Evolutionary conservation across 2,329 filamentous ascomycete genomes (phyloP), one percentile per base, ranked within the genome.

Genomic region (Xylariaceae sp.): DNA sequence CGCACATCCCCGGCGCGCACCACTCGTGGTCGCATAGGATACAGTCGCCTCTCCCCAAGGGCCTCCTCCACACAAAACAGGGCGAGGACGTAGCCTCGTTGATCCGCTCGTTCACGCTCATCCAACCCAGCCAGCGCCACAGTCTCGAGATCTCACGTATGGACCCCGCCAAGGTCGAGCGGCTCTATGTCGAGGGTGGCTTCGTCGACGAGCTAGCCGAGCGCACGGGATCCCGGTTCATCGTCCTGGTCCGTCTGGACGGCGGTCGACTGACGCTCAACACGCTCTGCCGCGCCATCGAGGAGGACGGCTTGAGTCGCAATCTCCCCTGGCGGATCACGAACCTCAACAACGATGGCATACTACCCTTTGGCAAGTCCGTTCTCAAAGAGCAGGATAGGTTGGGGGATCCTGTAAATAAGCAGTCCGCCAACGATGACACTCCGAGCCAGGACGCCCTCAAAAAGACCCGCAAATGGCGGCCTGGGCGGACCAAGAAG

Each of bases 221-320:
- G 41, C 53, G 51, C 46, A 50, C 56, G 58, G 58, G 64, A 11
- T 55, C 64, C 55, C 45, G 39, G 42, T 63, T 63, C 56, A 58
- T 69, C 6, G 73, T 75, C 4, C 64, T 76, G 5, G 56, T 76
- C 11, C 64, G 63, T 31, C 60, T 76, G 11, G 66, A 68, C 26
- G 70, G 68, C 42, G 69, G 70, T 44, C 64, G 67, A 32, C 61
- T 76, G 12, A 67, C 71, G 0, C 56, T 67, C 0, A 61, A 62
- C 1, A 67, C 63, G 26, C 62, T 80, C 40, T 68, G 65, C 43
- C 61, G 58, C 31, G 70, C 73, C 39, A 70, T 81, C 47, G 64
- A 63, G 3, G 68, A 68, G 8, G 77, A 81, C 64, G 75, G 73
- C n/a, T 49, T 49, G 4, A 66, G 67, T 31, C 72, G 76, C 49